These are phyloP conservation scores for Zopfochytrium polystomum DNA, from an alignment of 371 early-diverging fungal genomes.

Conservation along the genomic window DNA sequence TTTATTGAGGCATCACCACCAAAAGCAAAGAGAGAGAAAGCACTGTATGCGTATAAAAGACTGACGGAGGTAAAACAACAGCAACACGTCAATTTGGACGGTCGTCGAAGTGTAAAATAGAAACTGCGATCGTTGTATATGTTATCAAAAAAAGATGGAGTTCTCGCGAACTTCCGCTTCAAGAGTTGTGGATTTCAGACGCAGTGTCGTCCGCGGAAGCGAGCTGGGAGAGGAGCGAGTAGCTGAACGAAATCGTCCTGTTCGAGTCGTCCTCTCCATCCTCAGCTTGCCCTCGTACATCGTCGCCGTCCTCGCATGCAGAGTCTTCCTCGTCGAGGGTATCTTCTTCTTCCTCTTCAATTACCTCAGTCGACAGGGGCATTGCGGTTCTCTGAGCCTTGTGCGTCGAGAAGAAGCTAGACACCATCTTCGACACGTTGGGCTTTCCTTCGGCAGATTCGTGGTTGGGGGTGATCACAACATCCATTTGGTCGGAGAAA, in stretches of 20 bases:
- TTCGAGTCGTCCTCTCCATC: slow-evolving; percentile 3
- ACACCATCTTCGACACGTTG: not conserved
- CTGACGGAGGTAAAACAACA: no score
- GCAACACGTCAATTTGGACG: no score
- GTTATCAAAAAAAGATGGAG: no score
- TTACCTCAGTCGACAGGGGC: no score
- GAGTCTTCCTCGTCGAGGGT: not conserved
- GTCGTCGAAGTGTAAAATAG: no score
- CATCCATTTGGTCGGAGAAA: slow-evolving; percentile 6
- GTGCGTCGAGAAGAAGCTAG: not conserved
- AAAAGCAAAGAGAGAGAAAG: no score
- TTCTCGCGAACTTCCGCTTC: no score
- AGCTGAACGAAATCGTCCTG: slow-evolving; percentile 16
- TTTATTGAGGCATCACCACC: no score
- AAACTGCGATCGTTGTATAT: no score
- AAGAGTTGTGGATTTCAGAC: no score
- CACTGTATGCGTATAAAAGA: no score
- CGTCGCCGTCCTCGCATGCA: no score
- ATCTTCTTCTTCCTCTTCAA: not conserved
- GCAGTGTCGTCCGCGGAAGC: not conserved
- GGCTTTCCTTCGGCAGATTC: not conserved
- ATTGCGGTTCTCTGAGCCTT: not conserved
- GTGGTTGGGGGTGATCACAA: not conserved
- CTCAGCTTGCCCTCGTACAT: not conserved
- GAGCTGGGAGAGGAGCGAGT: slow-evolving; percentile 15